phyloP scores from a whole-genome alignment of 305 asterid genomes.

The Solanum hybrid region DNA sequence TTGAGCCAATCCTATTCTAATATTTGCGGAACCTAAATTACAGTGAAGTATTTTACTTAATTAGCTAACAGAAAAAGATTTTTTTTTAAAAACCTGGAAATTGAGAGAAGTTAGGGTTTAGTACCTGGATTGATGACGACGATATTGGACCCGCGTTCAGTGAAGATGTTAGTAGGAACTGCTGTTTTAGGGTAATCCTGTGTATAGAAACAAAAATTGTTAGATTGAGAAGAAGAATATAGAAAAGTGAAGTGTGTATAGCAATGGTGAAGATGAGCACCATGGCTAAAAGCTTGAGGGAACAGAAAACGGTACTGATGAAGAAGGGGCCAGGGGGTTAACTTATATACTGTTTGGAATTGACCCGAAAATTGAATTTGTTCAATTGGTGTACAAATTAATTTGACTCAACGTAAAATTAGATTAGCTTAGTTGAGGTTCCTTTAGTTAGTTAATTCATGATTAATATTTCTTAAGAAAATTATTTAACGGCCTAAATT shows the following conservation, averaged over 20 bases:
- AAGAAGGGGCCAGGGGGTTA: neutral
- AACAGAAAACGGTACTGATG: neutral
- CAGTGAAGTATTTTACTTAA: neutral
- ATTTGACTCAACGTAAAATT: neutral
- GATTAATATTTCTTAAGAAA: too few species aligned
- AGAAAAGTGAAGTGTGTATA: neutral
- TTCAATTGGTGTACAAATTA: neutral
- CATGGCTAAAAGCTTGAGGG: neutral
- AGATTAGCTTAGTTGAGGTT: neutral
- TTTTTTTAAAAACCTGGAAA: neutral
- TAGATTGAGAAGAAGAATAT: neutral
- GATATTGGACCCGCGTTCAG: conserved; percentile 90
- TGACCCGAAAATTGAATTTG: neutral
- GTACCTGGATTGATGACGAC: conserved; percentile 91
- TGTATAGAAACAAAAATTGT: neutral
- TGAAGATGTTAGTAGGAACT: conserved; percentile 74
- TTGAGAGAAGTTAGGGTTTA: neutral
- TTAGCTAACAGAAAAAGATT: neutral
- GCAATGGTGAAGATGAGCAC: neutral
- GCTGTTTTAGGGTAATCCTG: conserved; percentile 78
- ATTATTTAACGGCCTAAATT: too few species aligned
- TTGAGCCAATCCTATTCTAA: conserved; percentile 82
- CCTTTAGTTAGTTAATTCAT: too few species aligned
- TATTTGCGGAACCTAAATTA: conserved; percentile 68
- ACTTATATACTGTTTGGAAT: neutral